Conservation (phyloP, 2,329 filamentous ascomycete genomes). For the Tolypocladium endophyticum region DNA sequence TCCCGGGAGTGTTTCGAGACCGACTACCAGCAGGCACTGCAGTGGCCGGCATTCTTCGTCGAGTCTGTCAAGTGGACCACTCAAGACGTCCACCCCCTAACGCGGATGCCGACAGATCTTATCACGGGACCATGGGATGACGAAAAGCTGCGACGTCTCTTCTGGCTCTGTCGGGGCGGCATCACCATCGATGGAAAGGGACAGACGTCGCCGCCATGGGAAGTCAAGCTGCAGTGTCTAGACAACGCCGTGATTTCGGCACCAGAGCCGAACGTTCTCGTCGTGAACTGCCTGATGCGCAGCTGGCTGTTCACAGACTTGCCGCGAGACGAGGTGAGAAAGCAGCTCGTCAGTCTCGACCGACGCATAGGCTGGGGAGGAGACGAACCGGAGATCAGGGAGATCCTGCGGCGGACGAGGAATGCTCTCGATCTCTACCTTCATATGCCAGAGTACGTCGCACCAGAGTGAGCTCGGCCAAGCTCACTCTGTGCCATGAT, state of each 20-base stretch:
- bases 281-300: slow-evolving; percentile 19
- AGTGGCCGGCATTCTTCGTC: slow-evolving; percentile 12
- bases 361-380: slow-evolving; percentile 19
- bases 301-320: slow-evolving; percentile 15
- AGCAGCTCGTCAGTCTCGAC: slow-evolving; percentile 13
- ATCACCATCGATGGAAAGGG: slow-evolving; percentile 16
- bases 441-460: slow-evolving; percentile 2
- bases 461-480: not conserved
- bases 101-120: slow-evolving; percentile 28
- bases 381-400: slow-evolving; percentile 12
- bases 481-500: not conserved
- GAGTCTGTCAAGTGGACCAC: slow-evolving; percentile 10
- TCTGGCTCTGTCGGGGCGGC: slow-evolving; percentile 34
- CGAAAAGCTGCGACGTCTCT: slow-evolving; percentile 27
- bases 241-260: slow-evolving; percentile 21
- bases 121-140: slow-evolving; percentile 31
- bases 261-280: slow-evolving; percentile 15
- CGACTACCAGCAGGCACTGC: slow-evolving; percentile 19
- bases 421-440: slow-evolving; percentile 1
- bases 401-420: slow-evolving; percentile 12
- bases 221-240: slow-evolving; percentile 25
- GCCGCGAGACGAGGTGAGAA: slow-evolving; percentile 17
- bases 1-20: slow-evolving; percentile 23
- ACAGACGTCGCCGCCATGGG: slow-evolving; percentile 25
- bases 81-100: slow-evolving; percentile 26